Evolutionary conservation across 2,329 filamentous ascomycete genomes (phyloP).

Genomic region (Nigrograna mackinnonii): DNA sequence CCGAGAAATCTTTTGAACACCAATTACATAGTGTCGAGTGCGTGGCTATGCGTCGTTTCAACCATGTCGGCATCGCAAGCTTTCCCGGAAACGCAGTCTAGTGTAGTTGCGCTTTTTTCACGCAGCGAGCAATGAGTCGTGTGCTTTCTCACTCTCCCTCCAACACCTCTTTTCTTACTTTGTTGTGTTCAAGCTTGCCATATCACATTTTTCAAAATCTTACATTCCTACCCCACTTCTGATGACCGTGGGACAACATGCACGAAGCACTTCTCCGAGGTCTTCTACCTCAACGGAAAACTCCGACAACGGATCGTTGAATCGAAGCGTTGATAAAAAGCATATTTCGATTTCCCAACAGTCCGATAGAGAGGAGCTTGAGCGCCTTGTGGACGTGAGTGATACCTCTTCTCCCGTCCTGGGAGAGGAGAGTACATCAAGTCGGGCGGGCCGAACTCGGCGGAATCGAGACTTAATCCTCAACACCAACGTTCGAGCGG

Average conservation of each 20-base stretch:
- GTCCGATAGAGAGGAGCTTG: too few relatives aligned
- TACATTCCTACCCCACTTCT: neutral
- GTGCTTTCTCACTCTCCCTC: neutral
- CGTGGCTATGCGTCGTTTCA: neutral
- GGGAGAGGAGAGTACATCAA: neutral
- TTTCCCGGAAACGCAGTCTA: neutral
- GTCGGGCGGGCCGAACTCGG: conserved; percentile 5
- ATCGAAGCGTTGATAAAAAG: neutral
- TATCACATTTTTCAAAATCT: neutral
- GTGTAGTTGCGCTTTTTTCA: neutral
- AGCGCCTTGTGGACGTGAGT: too few relatives aligned
- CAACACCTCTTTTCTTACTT: neutral
- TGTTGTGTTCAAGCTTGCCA: neutral
- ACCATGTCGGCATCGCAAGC: neutral
- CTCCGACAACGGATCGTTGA: neutral
- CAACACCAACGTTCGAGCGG: conserved; percentile 21
- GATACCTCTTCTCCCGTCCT: neutral
- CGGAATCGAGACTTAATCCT: conserved; percentile 17
- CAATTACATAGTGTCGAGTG: neutral
- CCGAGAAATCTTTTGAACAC: too few relatives aligned
- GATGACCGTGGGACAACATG: neutral
- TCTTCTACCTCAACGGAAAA: neutral
- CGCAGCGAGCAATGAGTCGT: neutral
- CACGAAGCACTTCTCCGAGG: neutral
- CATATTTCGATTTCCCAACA: too few relatives aligned